Evolutionary conservation across 2,329 filamentous ascomycete genomes (phyloP), one percentile per base, ranked within the genome.

Genomic region (Alternaria sp.): DNA sequence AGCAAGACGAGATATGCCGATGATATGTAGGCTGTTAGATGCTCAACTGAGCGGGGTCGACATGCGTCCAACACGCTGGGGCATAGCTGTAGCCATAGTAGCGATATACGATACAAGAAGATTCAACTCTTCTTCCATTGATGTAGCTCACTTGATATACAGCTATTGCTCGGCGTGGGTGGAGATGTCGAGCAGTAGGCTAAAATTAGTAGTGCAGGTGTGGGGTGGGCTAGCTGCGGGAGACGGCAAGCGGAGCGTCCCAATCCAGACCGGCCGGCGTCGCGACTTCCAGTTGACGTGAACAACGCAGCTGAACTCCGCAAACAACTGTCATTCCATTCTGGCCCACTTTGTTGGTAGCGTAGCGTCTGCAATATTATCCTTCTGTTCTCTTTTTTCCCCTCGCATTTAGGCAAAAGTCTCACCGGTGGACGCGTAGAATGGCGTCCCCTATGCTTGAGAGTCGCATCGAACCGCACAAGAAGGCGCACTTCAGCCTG

Each of bases 401-500:
- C 20, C 5, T 18, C 44, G 45, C 14, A 20, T 20, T 14, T 44
- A 33, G 33, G 49, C 60, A 28, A 12, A 21, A 18, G 6, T 23
- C 5, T 10, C n/a, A 28, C 3, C 3, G 23, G 23, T 9, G 23
- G 55, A 12, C 33, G 21, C 25, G 23, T 28, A 28, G 21, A 37
- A 81, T 81, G 79, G 78, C 79, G 23, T 80, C 78, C 25, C 79
- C 79, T 8, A 69, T 74, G 67, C 60, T 79, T 14, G 76, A 79
- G 58, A 72, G 70, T 41, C 73, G 77, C 26, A 64, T 80, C 43
- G 78, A 81, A 66, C 79, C 79, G 26, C 72, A 77, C 68, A 79
- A 78, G 70, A 80, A 79, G 59, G 78, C 74, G 28, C 78, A 75
- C 51, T 81, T 77, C 68, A 79, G 66, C 55, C 68, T 81, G 43